Conservation (phyloP, 257 asterid genomes). For the Fraxinus excelsior region DNA sequence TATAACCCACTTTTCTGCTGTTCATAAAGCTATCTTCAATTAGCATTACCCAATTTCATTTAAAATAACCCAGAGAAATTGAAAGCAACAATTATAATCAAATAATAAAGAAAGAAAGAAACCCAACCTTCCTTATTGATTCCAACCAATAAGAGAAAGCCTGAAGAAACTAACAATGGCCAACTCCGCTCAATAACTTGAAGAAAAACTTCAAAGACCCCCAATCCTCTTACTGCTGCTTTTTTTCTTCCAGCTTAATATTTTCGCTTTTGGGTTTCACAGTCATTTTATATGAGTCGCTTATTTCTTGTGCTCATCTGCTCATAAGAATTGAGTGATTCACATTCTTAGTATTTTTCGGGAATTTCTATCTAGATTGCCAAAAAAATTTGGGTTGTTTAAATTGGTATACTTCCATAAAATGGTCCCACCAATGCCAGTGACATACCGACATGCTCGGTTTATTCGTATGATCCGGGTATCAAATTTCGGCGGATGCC, state of each 20-base stretch:
- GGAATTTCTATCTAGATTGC: neutral
- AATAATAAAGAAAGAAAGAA: constrained; percentile 7
- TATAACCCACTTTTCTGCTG: constrained; percentile 40
- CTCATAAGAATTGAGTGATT: neutral
- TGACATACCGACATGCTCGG: constrained; percentile 29
- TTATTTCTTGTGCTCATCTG: neutral
- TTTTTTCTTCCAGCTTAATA: neutral
- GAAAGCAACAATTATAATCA: neutral
- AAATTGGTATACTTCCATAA: constrained; percentile 12
- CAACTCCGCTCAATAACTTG: neutral
- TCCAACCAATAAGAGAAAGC: neutral
- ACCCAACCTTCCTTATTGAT: neutral
- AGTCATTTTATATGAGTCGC: neutral
- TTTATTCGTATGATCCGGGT: constrained; percentile 20
- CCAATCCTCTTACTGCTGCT: neutral
- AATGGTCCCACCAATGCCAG: constrained; percentile 33
- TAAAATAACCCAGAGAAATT: neutral
- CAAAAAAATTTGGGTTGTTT: neutral
- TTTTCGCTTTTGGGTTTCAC: neutral
- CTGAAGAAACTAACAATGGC: neutral
- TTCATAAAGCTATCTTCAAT: constrained; percentile 43
- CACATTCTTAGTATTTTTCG: neutral
- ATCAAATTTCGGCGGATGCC: neutral
- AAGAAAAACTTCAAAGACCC: neutral
- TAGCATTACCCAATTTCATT: constrained; percentile 31